Conservation (phyloP, 176 grass and related monocot genomes). For the Musa itinerans region DNA sequence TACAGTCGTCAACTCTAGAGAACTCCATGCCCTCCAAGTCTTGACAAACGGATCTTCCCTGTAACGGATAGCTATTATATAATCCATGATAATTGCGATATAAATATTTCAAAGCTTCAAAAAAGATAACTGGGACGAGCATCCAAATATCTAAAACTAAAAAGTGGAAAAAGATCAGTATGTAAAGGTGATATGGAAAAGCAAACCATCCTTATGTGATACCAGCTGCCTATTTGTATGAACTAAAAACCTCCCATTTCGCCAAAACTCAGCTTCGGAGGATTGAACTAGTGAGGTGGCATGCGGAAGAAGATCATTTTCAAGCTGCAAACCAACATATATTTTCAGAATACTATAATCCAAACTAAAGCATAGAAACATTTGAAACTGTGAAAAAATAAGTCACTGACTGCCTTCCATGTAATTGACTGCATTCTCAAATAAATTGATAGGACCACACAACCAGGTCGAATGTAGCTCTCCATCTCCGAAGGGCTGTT, state of each 20-base stretch:
- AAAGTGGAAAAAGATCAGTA: neutral
- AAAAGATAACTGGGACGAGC: neutral
- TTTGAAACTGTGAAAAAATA: neutral
- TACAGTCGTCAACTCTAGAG: slow-evolving; percentile 80
- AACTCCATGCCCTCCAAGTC: slow-evolving; percentile 93
- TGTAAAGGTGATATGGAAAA: neutral
- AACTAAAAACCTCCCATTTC: slow-evolving; percentile 80
- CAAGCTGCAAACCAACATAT: slow-evolving; percentile 40
- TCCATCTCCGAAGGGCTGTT: slow-evolving; percentile 92
- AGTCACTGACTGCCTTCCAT: slow-evolving; percentile 67
- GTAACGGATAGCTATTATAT: slow-evolving; percentile 16
- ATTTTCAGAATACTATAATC: neutral
- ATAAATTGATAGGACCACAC: slow-evolving; percentile 82
- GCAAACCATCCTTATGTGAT: slow-evolving; percentile 76
- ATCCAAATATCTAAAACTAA: neutral
- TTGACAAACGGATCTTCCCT: slow-evolving; percentile 80
- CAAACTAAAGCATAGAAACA: neutral
- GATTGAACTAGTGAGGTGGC: slow-evolving; percentile 48
- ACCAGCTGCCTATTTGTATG: slow-evolving; percentile 65
- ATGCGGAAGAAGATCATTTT: slow-evolving; percentile 62
- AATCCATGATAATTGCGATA: slow-evolving; percentile 1
- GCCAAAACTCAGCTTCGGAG: slow-evolving; percentile 79
- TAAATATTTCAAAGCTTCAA: neutral
- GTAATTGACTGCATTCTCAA: slow-evolving; percentile 69
- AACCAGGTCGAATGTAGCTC: slow-evolving; percentile 88